Base-by-base conservation (phyloP, 164 flowering plant genomes). In the Euptelea pleiosperma region DNA sequence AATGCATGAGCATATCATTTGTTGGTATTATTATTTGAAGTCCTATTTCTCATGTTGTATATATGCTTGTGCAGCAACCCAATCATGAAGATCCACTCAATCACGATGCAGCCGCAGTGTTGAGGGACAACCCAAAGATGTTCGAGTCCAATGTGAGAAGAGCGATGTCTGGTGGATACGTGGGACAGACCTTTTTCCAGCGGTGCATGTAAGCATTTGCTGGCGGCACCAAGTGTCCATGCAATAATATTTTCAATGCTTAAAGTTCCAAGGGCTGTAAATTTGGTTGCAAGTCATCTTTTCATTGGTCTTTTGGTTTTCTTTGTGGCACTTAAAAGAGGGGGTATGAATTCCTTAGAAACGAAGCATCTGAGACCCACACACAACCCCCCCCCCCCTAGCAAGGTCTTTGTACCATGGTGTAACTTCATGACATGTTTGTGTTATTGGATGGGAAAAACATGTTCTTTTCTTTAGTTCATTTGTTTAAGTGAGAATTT, bases 11-110 rank as follows among this genome's bases (percentile, higher is more conserved):
- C n/a, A n/a, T n/a, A n/a, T n/a, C n/a, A n/a, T n/a, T n/a, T n/a
- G n/a, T n/a, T n/a, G n/a, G n/a, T n/a, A n/a, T n/a, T n/a, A n/a
- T n/a, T n/a, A n/a, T n/a, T n/a, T n/a, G n/a, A n/a, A n/a, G n/a
- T n/a, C n/a, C n/a, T n/a, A n/a, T n/a, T n/a, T n/a, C n/a, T n/a
- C n/a, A n/a, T n/a, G n/a, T 18, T 51, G 10, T 31, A 24, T 19
- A 8, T 35, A 12, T 34, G 15, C n/a, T n/a, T 46, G 42, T 70
- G 70, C 77, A 86, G 92, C 74, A 86, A 78, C 92, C 92, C 6
- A 83, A 86, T 65, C 67, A 69, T 29, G 92, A 86, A 67, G 92
- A 86, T 68, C 92, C 92, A 10, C 81, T 86, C 33, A 86, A 86
- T 61, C 85, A 83, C 21, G 92, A 83, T 19, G 92, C 92, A 6